Evolutionary conservation across 2,329 filamentous ascomycete genomes (phyloP).

Genomic region (Neopestalotiopsis clavispora): DNA sequence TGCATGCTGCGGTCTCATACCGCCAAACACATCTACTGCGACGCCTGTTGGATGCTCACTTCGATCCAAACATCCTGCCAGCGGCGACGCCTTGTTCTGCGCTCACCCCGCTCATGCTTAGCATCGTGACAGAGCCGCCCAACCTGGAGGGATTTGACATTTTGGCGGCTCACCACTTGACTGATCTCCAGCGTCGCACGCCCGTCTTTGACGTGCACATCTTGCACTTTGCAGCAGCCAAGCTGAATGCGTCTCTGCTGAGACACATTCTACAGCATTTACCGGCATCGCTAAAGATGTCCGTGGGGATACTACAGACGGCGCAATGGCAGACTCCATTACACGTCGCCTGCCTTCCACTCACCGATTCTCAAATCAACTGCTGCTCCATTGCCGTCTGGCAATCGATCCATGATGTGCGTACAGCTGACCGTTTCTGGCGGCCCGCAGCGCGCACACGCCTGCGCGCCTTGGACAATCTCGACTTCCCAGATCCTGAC

Average conservation of each 20-base stretch:
- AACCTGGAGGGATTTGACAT: neutral
- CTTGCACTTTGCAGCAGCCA: neutral
- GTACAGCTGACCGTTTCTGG: neutral
- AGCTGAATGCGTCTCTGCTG: neutral
- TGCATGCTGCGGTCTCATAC: neutral
- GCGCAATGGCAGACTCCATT: neutral
- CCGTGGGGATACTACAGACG: neutral
- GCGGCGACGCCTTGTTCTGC: neutral
- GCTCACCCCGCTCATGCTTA: neutral
- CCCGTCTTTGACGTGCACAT: neutral
- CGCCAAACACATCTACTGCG: neutral
- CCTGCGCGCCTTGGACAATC: neutral
- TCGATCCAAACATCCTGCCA: neutral
- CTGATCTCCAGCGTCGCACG: neutral
- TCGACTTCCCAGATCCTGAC: neutral
- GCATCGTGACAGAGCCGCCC: neutral
- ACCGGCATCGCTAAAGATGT: neutral
- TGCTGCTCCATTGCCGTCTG: neutral
- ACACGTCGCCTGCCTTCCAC: neutral
- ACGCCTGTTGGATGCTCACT: neutral
- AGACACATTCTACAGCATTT: neutral
- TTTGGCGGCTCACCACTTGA: neutral
- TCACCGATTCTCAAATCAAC: neutral
- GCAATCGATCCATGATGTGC: conserved; percentile 1
- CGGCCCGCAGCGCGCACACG: neutral